A percentile compares a stretch with the other conserved stretches of the same genome.
Evolutionary conservation across 2,329 filamentous ascomycete species (phyloP).

Genomic region (Claviceps paspali): DNA sequence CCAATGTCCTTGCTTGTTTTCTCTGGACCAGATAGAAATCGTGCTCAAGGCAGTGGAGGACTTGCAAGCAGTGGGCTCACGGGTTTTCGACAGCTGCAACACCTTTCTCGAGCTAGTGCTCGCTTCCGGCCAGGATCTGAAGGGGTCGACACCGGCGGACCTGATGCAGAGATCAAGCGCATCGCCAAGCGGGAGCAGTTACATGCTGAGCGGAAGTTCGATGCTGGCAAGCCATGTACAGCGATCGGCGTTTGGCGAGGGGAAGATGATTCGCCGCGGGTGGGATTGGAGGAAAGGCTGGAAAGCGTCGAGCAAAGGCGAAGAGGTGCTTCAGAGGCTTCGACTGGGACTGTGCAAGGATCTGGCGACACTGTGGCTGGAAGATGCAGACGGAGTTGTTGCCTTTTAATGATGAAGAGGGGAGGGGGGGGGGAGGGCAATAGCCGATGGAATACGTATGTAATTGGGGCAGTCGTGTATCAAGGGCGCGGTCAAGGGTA

Average conservation of each 20-base stretch:
- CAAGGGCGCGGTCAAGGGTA: too few species aligned
- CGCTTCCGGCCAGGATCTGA: conserved; percentile 48
- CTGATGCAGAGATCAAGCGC: conserved; percentile 45
- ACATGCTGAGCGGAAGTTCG: conserved; percentile 58
- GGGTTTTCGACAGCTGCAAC: conserved; percentile 59
- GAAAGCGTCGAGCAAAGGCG: conserved; percentile 47
- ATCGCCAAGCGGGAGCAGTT: conserved; percentile 42
- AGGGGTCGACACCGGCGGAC: conserved; percentile 47
- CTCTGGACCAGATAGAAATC: conserved; percentile 55
- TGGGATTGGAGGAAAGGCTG: conserved; percentile 74
- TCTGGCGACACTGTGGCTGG: conserved; percentile 53
- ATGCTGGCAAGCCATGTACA: conserved; percentile 50
- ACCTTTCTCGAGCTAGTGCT: conserved; percentile 67
- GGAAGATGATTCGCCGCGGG: conserved; percentile 38
- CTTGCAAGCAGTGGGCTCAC: conserved; percentile 56
- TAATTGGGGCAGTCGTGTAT: too few species aligned
- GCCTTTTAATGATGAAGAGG: too few species aligned
- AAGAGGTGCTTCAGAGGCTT: conserved; percentile 57
- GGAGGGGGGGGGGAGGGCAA: too few species aligned
- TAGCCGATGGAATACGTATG: too few species aligned
- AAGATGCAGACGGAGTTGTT: conserved; percentile 44
- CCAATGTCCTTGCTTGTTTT: conserved; percentile 38
- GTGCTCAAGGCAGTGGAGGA: conserved; percentile 69
- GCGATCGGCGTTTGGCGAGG: conserved; percentile 41
- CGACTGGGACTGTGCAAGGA: conserved; percentile 62